These are phyloP conservation scores for Neocucurbitaria cava DNA, from an alignment of 2,329 filamentous ascomycete genomes.

Conservation along the genomic window DNA sequence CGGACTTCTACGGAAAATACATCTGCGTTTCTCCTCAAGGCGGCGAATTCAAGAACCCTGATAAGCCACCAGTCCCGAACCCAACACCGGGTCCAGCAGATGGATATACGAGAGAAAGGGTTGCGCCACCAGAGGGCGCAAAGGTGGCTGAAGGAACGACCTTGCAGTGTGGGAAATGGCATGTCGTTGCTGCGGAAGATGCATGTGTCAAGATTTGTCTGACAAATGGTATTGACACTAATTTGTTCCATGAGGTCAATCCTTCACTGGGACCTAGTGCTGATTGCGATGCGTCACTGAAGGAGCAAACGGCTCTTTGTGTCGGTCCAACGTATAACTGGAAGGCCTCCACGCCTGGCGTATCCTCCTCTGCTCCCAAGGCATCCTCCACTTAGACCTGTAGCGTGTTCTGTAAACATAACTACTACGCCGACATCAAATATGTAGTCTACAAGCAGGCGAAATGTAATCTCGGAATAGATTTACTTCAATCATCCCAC, in stretches of 20 bases:
- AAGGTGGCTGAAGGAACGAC: conserved; percentile 7
- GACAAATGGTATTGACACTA: conserved; percentile 3
- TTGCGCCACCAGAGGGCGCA: conserved; percentile 2
- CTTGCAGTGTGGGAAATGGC: conserved; percentile 10
- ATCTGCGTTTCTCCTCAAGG: conserved; percentile 14
- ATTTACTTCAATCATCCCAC: too few species aligned
- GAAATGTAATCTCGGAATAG: too few species aligned
- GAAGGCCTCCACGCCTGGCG: not conserved
- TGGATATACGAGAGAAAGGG: not conserved
- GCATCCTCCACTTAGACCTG: too few species aligned
- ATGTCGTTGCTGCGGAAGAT: conserved; percentile 6
- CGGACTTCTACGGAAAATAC: conserved; percentile 9
- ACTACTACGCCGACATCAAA: too few species aligned
- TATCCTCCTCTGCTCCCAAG: not conserved
- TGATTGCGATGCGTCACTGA: conserved; percentile 7
- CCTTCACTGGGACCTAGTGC: not conserved
- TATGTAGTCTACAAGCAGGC: too few species aligned
- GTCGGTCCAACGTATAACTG: conserved; percentile 9
- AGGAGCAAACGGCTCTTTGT: conserved; percentile 7
- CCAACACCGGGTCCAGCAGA: conserved; percentile 3
- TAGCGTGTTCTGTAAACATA: too few species aligned
- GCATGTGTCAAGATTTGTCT: conserved; percentile 5
- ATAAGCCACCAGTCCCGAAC: conserved; percentile 2
- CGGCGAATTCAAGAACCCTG: conserved; percentile 2
- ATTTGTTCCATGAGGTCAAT: conserved; percentile 3